Conservation (phyloP, 305 asterid genomes). For the Euphrasia arctica region DNA sequence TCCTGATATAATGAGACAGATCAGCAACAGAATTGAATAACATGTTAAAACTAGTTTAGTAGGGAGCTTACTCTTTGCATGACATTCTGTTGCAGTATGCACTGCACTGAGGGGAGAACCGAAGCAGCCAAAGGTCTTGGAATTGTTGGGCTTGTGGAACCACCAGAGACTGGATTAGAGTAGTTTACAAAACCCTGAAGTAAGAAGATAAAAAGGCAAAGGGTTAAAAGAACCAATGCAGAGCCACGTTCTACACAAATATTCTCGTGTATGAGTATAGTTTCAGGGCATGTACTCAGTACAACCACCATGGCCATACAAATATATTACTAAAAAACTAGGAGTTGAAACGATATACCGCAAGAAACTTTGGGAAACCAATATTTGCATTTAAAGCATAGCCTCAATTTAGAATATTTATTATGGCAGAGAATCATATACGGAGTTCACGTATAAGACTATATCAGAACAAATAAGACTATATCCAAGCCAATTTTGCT, state of each 20-base stretch:
- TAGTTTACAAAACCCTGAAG: slow-evolving; percentile 70
- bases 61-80: slow-evolving; percentile 65
- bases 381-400: neutral
- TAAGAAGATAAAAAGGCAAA: slow-evolving; percentile 31
- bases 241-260: slow-evolving; percentile 27
- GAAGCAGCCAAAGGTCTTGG: slow-evolving; percentile 54
- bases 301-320: too few relatives aligned
- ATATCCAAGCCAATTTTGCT: slow-evolving; percentile 9
- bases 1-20: slow-evolving; percentile 50
- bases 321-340: neutral
- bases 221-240: slow-evolving; percentile 39
- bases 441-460: too few relatives aligned
- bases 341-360: neutral
- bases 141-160: slow-evolving; percentile 39
- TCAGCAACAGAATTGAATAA: slow-evolving; percentile 28
- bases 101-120: slow-evolving; percentile 71
- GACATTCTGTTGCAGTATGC: slow-evolving; percentile 70
- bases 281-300: too few relatives aligned
- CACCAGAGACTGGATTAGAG: too few relatives aligned
- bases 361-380: neutral
- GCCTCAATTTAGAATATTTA: neutral
- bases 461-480: too few relatives aligned
- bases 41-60: slow-evolving; percentile 18
- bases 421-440: too few relatives aligned
- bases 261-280: slow-evolving; percentile 31